These are phyloP conservation scores for Suhomyces chickasaworum DNA, from an alignment of 1,139 yeast species.

Conservation along the genomic window DNA sequence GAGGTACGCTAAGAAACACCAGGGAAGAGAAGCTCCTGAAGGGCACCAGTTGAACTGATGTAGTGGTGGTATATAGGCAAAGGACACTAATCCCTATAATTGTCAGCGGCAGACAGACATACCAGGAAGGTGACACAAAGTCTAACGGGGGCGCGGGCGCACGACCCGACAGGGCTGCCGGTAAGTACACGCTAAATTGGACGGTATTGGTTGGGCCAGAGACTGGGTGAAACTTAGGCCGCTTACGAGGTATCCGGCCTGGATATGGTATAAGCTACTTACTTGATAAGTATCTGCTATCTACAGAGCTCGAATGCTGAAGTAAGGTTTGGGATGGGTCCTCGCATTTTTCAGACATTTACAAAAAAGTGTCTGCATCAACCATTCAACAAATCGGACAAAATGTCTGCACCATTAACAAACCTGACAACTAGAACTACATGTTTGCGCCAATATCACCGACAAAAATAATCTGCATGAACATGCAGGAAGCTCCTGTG, in stretches of 20 bases:
- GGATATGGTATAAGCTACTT: too few relatives aligned
- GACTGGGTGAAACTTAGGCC: too few relatives aligned
- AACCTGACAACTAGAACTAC: background rate
- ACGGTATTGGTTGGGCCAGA: too few relatives aligned
- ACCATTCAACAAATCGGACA: background rate
- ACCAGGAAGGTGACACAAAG: conserved; percentile 11
- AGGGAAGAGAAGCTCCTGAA: conserved; percentile 7
- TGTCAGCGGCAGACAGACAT: conserved; percentile 13
- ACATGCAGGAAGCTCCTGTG: background rate
- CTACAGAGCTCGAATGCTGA: too few relatives aligned
- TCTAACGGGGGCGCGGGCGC: conserved; percentile 5
- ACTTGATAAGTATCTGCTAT: too few relatives aligned
- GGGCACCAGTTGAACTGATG: conserved; percentile 11
- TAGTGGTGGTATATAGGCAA: conserved; percentile 4
- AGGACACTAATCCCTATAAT: conserved; percentile 11
- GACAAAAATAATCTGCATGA: background rate
- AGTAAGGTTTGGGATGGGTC: background rate
- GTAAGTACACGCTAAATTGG: background rate
- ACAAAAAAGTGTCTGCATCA: background rate
- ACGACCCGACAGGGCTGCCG: conserved; percentile 4
- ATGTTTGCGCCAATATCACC: background rate
- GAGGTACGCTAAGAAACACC: conserved; percentile 1
- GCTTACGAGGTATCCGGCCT: too few relatives aligned
- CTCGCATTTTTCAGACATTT: background rate
- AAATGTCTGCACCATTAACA: background rate